A percentile compares a stretch with the other conserved stretches of the same genome.
These are phyloP conservation scores for Gelatoporia subvermispora DNA, from an alignment of 768 basidiomycete genomes.

Conservation along the genomic window DNA sequence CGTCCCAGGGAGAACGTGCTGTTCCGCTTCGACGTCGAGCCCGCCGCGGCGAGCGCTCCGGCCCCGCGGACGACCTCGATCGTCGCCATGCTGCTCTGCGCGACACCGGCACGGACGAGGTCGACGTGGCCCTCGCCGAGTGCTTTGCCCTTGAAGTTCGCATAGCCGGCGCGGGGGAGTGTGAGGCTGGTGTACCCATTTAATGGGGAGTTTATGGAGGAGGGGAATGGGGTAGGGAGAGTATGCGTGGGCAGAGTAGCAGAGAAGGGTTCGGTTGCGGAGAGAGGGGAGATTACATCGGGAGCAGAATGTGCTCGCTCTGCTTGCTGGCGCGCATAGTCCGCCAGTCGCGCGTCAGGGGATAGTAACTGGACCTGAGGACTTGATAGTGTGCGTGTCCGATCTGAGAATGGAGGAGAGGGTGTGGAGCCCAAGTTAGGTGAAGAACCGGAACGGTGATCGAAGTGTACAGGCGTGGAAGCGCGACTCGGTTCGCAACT, in stretches of 20 bases:
- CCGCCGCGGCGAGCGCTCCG: slow-evolving; percentile 11
- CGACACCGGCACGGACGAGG: slow-evolving; percentile 69
- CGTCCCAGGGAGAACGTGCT: slow-evolving; percentile 16
- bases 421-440: background rate
- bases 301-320: slow-evolving; percentile 2
- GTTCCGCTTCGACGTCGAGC: slow-evolving; percentile 9
- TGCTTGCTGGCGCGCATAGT: slow-evolving; percentile 18
- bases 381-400: too few species aligned
- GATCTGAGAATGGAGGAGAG: too few species aligned
- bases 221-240: slow-evolving; percentile 28
- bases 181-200: slow-evolving; percentile 38
- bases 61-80: slow-evolving; percentile 69
- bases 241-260: slow-evolving; percentile 17
- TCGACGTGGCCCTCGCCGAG: slow-evolving; percentile 55
- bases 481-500: slow-evolving; percentile 20
- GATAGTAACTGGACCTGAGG: background rate
- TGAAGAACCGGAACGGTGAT: background rate
- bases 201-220: slow-evolving; percentile 8
- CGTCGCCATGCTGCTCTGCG: slow-evolving; percentile 86
- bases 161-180: slow-evolving; percentile 41
- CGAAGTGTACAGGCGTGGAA: slow-evolving; percentile 12
- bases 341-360: slow-evolving; percentile 19
- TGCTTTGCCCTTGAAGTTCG: slow-evolving; percentile 30
- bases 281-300: background rate
- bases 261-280: slow-evolving; percentile 4